A percentile compares a stretch with the other conserved stretches of the same genome.
Conservation (phyloP, 2,329 filamentous ascomycete genomes). For the Cercospora janseana region DNA sequence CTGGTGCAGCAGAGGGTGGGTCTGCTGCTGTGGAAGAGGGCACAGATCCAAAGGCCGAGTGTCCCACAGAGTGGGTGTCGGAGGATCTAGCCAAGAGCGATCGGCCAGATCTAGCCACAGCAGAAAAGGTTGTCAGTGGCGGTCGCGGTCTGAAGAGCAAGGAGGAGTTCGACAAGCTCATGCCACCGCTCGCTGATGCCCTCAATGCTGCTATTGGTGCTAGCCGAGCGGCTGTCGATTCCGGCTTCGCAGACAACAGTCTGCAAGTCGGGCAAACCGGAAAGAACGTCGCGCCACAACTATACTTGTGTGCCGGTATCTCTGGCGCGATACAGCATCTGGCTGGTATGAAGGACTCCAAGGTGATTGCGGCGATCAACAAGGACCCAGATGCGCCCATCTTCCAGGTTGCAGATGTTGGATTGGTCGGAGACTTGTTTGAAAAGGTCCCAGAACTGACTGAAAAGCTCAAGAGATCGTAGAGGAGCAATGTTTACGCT, state of each 20-base stretch:
- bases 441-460: conserved; percentile 94
- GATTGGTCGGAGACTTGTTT: conserved; percentile 91
- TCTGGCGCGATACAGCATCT: conserved; percentile 97
- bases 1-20: conserved; percentile 68
- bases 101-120: conserved; percentile 88
- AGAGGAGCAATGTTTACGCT: conserved; percentile 6
- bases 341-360: conserved; percentile 99
- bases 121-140: conserved; percentile 84
- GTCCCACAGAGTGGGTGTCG: conserved; percentile 81
- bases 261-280: conserved; percentile 97
- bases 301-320: conserved; percentile 94
- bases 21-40: conserved; percentile 77
- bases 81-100: conserved; percentile 92
- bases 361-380: conserved; percentile 98
- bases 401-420: conserved; percentile 96
- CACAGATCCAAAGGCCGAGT: conserved; percentile 73
- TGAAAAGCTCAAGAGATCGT: conserved; percentile 73
- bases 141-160: conserved; percentile 95
- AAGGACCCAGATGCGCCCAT: conserved; percentile 97
- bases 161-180: conserved; percentile 91
- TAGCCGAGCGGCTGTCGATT: conserved; percentile 91
- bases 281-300: conserved; percentile 94
- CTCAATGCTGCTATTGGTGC: conserved; percentile 95
- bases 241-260: conserved; percentile 96
- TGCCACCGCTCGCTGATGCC: conserved; percentile 86